Percentiles rank a stretch among this genome's conserved stretches.
Conservation (phyloP, 2,329 filamentous ascomycete species). For the Monilinia polystroma region DNA sequence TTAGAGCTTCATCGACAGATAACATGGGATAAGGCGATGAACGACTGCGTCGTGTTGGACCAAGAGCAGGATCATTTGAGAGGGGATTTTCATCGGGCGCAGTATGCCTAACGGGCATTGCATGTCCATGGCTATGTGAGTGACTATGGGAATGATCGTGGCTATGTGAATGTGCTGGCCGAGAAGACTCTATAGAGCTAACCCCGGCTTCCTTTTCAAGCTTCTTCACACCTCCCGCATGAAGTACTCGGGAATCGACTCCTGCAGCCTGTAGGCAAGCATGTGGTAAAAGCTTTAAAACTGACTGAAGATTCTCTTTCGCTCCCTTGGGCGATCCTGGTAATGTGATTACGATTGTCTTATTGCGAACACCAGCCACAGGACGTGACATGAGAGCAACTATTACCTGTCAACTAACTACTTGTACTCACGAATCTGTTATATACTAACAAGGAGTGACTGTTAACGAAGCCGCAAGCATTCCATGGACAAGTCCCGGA, state of each 20-base stretch:
- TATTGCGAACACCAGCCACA: conserved; percentile 81
- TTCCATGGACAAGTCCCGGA: conserved; percentile 88
- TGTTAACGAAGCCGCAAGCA: conserved; percentile 79
- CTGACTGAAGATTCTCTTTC: conserved; percentile 84
- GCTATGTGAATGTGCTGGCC: conserved; percentile 48
- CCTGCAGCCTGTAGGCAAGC: conserved; percentile 90
- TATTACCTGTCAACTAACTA: conserved; percentile 43
- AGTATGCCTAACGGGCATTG: conserved; percentile 69
- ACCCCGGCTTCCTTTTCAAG: conserved; percentile 82
- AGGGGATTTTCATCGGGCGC: conserved; percentile 55
- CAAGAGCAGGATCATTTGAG: conserved; percentile 61
- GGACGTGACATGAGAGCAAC: conserved; percentile 97
- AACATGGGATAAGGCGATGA: conserved; percentile 93
- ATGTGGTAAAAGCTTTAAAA: conserved; percentile 89
- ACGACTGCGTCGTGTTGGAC: conserved; percentile 70
- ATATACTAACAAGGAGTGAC: conserved; percentile 79
- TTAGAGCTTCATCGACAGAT: conserved; percentile 76
- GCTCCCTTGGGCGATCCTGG: conserved; percentile 95
- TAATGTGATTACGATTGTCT: conserved; percentile 80
- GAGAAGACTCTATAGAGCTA: conserved; percentile 25
- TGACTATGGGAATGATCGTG: conserved; percentile 48
- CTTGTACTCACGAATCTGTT: background rate
- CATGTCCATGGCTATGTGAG: conserved; percentile 56
- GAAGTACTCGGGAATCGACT: conserved; percentile 74
- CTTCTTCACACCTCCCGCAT: conserved; percentile 77